These are phyloP conservation scores for Solanum corneliomulleri DNA, from an alignment of 257 asterid species.

Conservation along the genomic window DNA sequence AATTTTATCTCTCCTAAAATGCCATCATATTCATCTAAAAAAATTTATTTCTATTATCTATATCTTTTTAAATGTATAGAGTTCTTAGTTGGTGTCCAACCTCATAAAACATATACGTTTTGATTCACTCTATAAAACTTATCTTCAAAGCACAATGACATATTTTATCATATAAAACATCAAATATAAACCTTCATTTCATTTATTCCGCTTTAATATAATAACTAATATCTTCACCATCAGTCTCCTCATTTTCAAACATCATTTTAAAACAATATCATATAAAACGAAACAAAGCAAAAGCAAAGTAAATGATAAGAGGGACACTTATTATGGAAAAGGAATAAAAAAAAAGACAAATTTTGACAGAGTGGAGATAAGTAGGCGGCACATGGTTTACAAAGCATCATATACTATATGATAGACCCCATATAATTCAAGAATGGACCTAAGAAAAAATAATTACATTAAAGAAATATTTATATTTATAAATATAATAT, in stretches of 20 bases:
- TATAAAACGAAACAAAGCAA: not conserved
- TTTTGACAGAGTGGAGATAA: not conserved
- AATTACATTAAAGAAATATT: not conserved
- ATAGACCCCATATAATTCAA: not conserved
- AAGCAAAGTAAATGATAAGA: not conserved
- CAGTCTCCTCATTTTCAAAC: not conserved
- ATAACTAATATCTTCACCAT: too few species aligned
- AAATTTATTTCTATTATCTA: not conserved
- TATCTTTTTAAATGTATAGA: not conserved
- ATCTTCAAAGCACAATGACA: not conserved
- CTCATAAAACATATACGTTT: not conserved
- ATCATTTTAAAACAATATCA: not conserved
- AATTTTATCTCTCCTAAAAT: not conserved
- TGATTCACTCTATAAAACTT: not conserved
- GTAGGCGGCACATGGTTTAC: not conserved
- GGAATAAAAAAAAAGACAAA: not conserved
- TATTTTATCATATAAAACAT: not conserved
- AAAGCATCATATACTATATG: not conserved
- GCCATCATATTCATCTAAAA: not conserved
- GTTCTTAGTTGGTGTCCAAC: not conserved
- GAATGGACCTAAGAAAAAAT: not conserved
- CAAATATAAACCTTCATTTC: too few species aligned
- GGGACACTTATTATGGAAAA: not conserved
- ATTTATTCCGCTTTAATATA: too few species aligned
- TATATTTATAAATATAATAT: not conserved